These are phyloP conservation scores for Emericellopsis cladophorae DNA, from an alignment of 2,329 filamentous ascomycete genomes.

Conservation along the genomic window DNA sequence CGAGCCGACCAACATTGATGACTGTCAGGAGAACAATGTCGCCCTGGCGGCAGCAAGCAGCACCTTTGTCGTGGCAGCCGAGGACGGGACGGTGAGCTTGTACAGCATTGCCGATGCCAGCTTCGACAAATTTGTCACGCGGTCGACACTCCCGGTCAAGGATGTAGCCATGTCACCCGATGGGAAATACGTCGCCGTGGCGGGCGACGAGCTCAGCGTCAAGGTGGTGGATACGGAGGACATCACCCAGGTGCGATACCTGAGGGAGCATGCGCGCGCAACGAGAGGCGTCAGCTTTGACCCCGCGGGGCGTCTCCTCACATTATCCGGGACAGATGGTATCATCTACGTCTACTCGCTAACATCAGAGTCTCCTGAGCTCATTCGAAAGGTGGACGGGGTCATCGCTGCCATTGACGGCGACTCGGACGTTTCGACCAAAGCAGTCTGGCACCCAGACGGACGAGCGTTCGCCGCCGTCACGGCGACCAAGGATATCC, in stretches of 20 bases:
- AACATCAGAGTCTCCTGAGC: constrained; percentile 62
- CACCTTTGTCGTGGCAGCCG: constrained; percentile 79
- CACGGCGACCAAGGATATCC: constrained; percentile 70
- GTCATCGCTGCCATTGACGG: constrained; percentile 69
- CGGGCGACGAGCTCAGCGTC: constrained; percentile 90
- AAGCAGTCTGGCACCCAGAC: constrained; percentile 84
- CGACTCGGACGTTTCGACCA: constrained; percentile 59
- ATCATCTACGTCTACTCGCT: constrained; percentile 83
- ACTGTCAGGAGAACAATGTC: constrained; percentile 76
- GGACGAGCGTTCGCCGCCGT: constrained; percentile 80
- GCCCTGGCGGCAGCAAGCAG: constrained; percentile 65
- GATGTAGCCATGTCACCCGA: constrained; percentile 77
- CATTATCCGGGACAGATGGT: constrained; percentile 81
- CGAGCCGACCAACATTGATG: constrained; percentile 85
- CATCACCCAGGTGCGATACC: constrained; percentile 60
- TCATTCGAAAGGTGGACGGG: constrained; percentile 76
- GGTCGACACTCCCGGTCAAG: constrained; percentile 74
- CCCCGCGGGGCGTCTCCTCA: constrained; percentile 58
- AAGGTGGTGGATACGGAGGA: constrained; percentile 79
- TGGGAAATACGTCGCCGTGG: constrained; percentile 78
- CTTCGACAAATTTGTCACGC: constrained; percentile 72
- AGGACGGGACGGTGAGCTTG: constrained; percentile 91
- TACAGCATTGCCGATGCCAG: constrained; percentile 66
- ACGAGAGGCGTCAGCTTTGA: constrained; percentile 90
- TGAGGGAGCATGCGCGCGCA: constrained; percentile 75